These are phyloP conservation scores for Colletotrichum noveboracense DNA, from an alignment of 2,329 filamentous ascomycete species.

Conservation along the genomic window DNA sequence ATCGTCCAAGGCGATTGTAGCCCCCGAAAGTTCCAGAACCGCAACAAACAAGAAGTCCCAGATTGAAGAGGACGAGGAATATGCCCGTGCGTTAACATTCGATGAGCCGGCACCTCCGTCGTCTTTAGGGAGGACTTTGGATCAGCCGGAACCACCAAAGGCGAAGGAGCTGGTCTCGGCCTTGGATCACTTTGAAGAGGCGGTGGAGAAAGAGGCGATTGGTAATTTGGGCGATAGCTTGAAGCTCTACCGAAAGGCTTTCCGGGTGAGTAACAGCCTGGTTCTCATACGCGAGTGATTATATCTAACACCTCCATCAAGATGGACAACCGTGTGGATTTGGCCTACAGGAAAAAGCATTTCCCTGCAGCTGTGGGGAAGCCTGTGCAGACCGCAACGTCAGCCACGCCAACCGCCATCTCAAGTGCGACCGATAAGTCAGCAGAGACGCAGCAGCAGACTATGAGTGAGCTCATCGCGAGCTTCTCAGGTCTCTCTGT, in stretches of 20 bases:
- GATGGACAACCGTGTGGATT: slow-evolving; percentile 86
- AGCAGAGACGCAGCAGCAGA: slow-evolving; percentile 42
- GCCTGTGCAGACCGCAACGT: slow-evolving; percentile 30
- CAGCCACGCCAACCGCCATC: slow-evolving; percentile 24
- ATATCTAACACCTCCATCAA: slow-evolving; percentile 35
- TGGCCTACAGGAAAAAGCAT: slow-evolving; percentile 88
- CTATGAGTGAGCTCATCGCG: slow-evolving; percentile 72
- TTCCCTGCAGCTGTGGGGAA: slow-evolving; percentile 72
- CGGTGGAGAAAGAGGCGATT: slow-evolving; percentile 84
- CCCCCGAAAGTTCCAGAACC: slow-evolving; percentile 22
- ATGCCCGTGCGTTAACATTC: slow-evolving; percentile 36
- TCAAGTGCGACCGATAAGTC: slow-evolving; percentile 24
- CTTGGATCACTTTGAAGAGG: slow-evolving; percentile 90
- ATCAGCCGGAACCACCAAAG: slow-evolving; percentile 23
- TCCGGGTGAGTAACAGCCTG: slow-evolving; percentile 64
- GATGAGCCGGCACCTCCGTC: slow-evolving; percentile 27
- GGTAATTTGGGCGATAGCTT: slow-evolving; percentile 91
- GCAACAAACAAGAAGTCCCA: slow-evolving; percentile 6
- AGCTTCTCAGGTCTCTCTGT: slow-evolving; percentile 78
- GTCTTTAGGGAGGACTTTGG: neutral
- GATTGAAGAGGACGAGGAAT: slow-evolving; percentile 41
- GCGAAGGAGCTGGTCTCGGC: slow-evolving; percentile 70
- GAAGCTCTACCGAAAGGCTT: slow-evolving; percentile 86
- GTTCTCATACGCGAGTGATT: neutral
- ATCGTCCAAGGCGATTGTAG: slow-evolving; percentile 22